Evolutionary conservation across 2,329 filamentous ascomycete genomes (phyloP).

Genomic region (Talaromyces sp.): DNA sequence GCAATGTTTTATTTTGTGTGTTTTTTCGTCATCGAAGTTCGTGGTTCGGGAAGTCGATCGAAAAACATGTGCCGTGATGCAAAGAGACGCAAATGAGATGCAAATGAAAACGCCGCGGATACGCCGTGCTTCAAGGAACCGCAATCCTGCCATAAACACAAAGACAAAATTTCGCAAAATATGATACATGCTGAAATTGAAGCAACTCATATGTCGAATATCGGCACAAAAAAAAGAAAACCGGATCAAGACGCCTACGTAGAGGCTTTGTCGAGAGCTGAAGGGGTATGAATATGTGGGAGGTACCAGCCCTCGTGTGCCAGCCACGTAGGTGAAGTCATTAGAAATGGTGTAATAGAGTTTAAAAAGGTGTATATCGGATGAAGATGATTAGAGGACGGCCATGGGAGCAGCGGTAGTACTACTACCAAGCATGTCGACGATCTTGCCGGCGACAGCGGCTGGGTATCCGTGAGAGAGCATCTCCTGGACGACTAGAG

Average conservation of each 20-base stretch:
- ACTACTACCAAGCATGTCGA: conserved; percentile 68
- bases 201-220: conserved; percentile 3
- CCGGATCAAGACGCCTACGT: conserved; percentile 1
- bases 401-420: conserved; percentile 13
- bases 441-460: conserved; percentile 88
- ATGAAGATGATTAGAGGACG: conserved; percentile 5
- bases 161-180: not conserved
- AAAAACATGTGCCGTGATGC: not conserved
- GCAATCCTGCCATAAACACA: not conserved
- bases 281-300: not conserved
- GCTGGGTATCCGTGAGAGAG: conserved; percentile 81
- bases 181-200: conserved; percentile 8
- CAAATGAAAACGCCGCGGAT: not conserved
- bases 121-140: not conserved
- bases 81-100: too few relatives aligned
- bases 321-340: conserved; percentile 12
- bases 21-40: too few relatives aligned
- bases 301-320: conserved; percentile 14
- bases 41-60: too few relatives aligned
- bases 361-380: conserved; percentile 14
- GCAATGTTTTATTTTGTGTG: not conserved
- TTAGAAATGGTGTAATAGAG: conserved; percentile 10
- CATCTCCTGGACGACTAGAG: conserved; percentile 82
- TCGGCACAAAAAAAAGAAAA: not conserved
- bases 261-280: conserved; percentile 9